These are phyloP conservation scores for Phytophthora crassamura DNA, from an alignment of 352 stramenopile species.

Conservation along the genomic window DNA sequence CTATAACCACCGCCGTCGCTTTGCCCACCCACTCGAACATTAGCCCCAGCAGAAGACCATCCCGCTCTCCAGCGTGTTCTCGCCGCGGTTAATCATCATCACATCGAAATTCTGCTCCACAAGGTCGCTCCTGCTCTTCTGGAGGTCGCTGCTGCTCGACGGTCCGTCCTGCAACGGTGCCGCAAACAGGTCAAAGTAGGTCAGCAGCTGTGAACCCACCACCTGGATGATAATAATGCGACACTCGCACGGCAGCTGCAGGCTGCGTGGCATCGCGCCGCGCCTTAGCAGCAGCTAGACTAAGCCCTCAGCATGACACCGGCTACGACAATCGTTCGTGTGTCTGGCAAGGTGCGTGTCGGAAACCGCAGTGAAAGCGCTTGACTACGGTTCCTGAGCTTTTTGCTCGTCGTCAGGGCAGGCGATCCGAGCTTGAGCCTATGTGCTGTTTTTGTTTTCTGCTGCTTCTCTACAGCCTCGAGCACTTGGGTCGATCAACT, in stretches of 20 bases:
- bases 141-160: constrained; percentile 19
- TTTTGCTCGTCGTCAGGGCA: constrained; percentile 18
- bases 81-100: constrained; percentile 49
- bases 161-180: constrained; percentile 30
- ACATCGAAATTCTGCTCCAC: constrained; percentile 60
- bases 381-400: constrained; percentile 29
- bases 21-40: constrained; percentile 79
- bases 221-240: not conserved
- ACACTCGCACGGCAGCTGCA: constrained; percentile 24
- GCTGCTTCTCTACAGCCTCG: too few species aligned
- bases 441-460: too few species aligned
- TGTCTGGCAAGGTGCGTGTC: constrained; percentile 2
- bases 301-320: constrained; percentile 49
- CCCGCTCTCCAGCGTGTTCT: constrained; percentile 58
- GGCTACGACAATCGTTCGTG: constrained; percentile 26
- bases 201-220: not conserved
- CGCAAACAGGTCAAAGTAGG: too few species aligned
- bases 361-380: constrained; percentile 24
- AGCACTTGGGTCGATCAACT: too few species aligned
- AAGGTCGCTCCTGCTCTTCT: constrained; percentile 35
- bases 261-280: constrained; percentile 50
- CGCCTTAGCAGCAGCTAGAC: constrained; percentile 28
- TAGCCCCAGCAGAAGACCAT: constrained; percentile 80
- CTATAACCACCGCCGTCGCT: constrained; percentile 65
- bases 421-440: constrained; percentile 36